Conservation (phyloP, 1,284 basidiomycete genomes). For the Apiotrichum porosum region DNA sequence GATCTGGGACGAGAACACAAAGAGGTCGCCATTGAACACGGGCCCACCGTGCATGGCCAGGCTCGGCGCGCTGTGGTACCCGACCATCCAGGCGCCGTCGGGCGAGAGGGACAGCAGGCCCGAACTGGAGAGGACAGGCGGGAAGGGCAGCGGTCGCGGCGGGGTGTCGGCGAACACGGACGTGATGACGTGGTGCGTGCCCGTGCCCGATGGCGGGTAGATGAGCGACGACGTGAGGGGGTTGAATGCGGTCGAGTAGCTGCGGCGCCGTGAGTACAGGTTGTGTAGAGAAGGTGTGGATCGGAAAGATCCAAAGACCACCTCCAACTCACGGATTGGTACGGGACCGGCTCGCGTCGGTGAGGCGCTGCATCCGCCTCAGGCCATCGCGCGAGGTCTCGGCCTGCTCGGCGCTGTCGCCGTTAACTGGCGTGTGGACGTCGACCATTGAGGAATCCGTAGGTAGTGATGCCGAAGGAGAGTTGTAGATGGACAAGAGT, state of each 20-base stretch:
- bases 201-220: constrained; percentile 6
- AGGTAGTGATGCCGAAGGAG: no score
- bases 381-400: background rate
- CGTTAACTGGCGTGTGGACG: constrained; percentile 4
- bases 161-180: constrained; percentile 15
- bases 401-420: constrained; percentile 5
- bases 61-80: constrained; percentile 6
- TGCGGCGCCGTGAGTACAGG: constrained; percentile 5
- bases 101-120: constrained; percentile 28
- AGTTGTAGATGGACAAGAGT: no score
- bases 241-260: constrained; percentile 12
- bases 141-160: constrained; percentile 22
- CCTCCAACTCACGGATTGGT: background rate
- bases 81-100: constrained; percentile 32
- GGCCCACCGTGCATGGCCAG: background rate
- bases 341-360: constrained; percentile 4
- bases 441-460: constrained; percentile 11
- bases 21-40: constrained; percentile 1
- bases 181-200: constrained; percentile 10
- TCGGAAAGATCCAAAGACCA: background rate
- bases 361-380: constrained; percentile 14
- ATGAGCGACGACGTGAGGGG: constrained; percentile 13
- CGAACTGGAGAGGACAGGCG: constrained; percentile 18
- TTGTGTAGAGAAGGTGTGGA: background rate
- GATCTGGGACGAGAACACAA: constrained; percentile 20